Evolutionary conservation across 768 basidiomycete species (phyloP), one percentile per base, ranked within the genome.

Genomic region (Mycena rebaudengoi): DNA sequence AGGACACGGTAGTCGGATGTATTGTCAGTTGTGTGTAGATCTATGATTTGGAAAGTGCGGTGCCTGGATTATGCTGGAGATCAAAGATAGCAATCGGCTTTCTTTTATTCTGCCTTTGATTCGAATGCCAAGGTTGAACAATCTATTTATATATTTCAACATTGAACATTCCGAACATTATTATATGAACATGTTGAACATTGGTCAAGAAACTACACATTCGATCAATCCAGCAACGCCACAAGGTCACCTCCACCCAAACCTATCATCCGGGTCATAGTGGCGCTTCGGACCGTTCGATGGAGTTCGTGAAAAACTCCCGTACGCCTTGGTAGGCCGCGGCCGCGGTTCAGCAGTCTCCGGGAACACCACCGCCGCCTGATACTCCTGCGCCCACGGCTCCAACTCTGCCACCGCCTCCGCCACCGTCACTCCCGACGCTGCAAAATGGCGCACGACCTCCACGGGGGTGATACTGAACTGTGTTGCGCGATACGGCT

Each of bases 381-480:
- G 62, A 66, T 78, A 81, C 63, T 77, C 74, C 57, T 71, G 73
- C 35, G 79, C 79, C 79, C 79, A 80, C 20, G 80, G 80, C 33
- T 74, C 75, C 33, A 80, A 72, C 60, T 80, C 79, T 23, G 69
- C 66, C 18, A 75, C 75, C 13, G 80, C 79, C 40, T 74, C 66
- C 14, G 72, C 64, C 16, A 76, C 72, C 5, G 79, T 78, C 23
- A 83, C 66, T 5, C 83, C 83, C 60, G 80, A 79, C 1, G 70
- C 60, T 6, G 83, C 80, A 71, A 83, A 80, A 68, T 84, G 83
- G 12, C 74, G 76, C 43, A 74, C 80, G 59, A 84, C 60, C 54
- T 63, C 71, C 37, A 78, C 77, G 37, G 69, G 71, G 21, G 75
- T 70, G 44, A 82, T 64, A 23, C 76, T 74, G 35, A 71, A 64